Conservation (phyloP, 2,329 filamentous ascomycete genomes). For the Bipolaris zeicola region DNA sequence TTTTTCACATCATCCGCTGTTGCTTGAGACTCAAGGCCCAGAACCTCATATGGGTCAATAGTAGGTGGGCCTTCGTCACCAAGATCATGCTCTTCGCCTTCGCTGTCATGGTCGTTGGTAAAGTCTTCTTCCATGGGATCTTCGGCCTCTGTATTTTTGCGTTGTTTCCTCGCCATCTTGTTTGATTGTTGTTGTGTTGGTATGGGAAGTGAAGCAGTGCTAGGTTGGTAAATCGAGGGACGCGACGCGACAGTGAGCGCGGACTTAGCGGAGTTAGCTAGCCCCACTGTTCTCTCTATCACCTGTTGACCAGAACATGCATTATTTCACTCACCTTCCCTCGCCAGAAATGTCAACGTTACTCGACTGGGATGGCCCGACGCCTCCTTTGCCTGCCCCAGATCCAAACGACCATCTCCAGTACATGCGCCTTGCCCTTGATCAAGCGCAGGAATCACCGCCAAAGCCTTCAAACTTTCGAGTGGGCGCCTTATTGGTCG, state of each 20-base stretch:
- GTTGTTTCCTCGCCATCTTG: conserved; percentile 14
- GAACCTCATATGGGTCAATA: conserved; percentile 77
- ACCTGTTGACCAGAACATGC: conserved; percentile 5
- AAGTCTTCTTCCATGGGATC: conserved; percentile 19
- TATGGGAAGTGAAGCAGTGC: conserved; percentile 11
- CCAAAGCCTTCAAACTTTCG: conserved; percentile 91
- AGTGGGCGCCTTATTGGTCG: conserved; percentile 87
- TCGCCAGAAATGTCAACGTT: conserved; percentile 31
- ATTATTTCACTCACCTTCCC: conserved; percentile 12
- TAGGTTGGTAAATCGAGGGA: conserved; percentile 8
- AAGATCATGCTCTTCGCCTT: conserved; percentile 26
- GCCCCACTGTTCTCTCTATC: conserved; percentile 7
- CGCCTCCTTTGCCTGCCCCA: conserved; percentile 20
- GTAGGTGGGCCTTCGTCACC: conserved; percentile 62
- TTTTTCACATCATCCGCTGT: conserved; percentile 81
- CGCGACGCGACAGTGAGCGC: conserved; percentile 37
- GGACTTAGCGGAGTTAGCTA: conserved; percentile 30
- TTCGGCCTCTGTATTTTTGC: conserved; percentile 8
- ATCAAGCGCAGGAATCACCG: conserved; percentile 77
- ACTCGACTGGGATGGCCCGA: conserved; percentile 26
- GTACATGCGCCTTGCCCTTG: conserved; percentile 74
- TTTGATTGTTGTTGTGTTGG: conserved; percentile 7
- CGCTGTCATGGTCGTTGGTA: conserved; percentile 55
- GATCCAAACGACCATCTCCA: conserved; percentile 39
- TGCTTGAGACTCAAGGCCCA: conserved; percentile 72